phyloP scores from a whole-genome alignment of 768 basidiomycete species.

The Galerina marginata region DNA sequence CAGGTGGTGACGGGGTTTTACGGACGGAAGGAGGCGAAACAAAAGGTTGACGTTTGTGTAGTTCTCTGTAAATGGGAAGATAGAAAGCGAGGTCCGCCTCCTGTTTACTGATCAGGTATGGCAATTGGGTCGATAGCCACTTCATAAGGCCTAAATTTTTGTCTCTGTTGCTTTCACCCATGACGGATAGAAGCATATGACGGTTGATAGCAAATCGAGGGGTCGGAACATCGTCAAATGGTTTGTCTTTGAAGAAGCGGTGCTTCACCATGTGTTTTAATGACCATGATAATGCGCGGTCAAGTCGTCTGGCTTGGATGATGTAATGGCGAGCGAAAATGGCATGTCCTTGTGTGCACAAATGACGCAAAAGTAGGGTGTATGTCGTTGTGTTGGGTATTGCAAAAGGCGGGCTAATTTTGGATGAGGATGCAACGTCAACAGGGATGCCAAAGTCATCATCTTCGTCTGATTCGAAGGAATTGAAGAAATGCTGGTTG shows the following conservation, averaged over 20 bases:
- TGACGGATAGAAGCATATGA: conserved; percentile 58
- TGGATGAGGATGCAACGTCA: conserved; percentile 32
- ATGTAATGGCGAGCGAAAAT: conserved; percentile 72
- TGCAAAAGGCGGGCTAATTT: conserved; percentile 48
- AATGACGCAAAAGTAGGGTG: conserved; percentile 61
- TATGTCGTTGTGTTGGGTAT: conserved; percentile 72
- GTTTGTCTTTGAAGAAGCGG: conserved; percentile 6
- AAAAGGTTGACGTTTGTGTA: neutral
- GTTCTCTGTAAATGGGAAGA: neutral
- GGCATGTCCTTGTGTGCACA: conserved; percentile 52
- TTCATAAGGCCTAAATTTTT: conserved; percentile 65
- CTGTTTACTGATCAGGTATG: conserved; percentile 53
- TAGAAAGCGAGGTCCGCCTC: conserved; percentile 45
- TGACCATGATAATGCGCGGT: conserved; percentile 38
- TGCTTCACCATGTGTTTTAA: conserved; percentile 38
- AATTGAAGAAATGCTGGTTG: conserved; percentile 50
- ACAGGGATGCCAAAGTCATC: conserved; percentile 64
- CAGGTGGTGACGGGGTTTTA: neutral
- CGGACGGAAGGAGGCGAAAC: neutral
- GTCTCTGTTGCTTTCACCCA: conserved; percentile 61
- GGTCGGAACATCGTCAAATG: conserved; percentile 41
- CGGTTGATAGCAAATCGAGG: conserved; percentile 63
- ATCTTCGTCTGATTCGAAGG: conserved; percentile 77
- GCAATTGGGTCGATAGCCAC: conserved; percentile 59
- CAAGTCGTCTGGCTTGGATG: conserved; percentile 53